These are phyloP conservation scores for Claviceps sp. DNA, from an alignment of 2,329 filamentous ascomycete genomes.

Conservation along the genomic window DNA sequence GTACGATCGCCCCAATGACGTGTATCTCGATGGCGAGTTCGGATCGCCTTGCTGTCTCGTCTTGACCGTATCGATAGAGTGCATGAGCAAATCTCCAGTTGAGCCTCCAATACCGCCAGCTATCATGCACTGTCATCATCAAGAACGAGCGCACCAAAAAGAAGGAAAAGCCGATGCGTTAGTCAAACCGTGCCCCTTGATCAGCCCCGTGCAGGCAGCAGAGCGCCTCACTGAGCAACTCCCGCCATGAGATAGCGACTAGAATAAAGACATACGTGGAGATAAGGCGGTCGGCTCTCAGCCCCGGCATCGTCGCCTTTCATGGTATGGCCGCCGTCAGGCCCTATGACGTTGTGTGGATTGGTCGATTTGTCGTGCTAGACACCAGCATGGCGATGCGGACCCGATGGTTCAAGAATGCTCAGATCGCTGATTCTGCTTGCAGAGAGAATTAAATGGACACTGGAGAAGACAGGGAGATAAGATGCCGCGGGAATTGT, in stretches of 20 bases:
- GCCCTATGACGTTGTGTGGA: conserved; percentile 12
- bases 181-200: not conserved
- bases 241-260: not conserved
- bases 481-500: conserved; percentile 3
- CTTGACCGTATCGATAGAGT: conserved; percentile 96
- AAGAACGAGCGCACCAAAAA: conserved; percentile 1
- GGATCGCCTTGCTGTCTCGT: conserved; percentile 95
- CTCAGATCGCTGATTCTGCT: conserved; percentile 3
- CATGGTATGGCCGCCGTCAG: conserved; percentile 19
- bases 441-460: not conserved
- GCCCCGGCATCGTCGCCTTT: conserved; percentile 24
- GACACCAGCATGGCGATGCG: conserved; percentile 21
- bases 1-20: conserved; percentile 80
- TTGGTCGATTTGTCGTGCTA: conserved; percentile 14
- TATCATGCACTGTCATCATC: conserved; percentile 62
- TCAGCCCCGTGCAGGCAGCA: not conserved
- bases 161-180: not conserved
- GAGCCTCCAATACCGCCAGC: conserved; percentile 87
- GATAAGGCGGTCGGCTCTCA: conserved; percentile 30
- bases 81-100: conserved; percentile 95
- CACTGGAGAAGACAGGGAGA: not conserved
- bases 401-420: conserved; percentile 1
- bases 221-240: not conserved
- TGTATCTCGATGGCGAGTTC: conserved; percentile 83
- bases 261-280: conserved; percentile 22